Base-by-base conservation (phyloP, 75 land plant genomes). In the Pinus albicaulis region DNA sequence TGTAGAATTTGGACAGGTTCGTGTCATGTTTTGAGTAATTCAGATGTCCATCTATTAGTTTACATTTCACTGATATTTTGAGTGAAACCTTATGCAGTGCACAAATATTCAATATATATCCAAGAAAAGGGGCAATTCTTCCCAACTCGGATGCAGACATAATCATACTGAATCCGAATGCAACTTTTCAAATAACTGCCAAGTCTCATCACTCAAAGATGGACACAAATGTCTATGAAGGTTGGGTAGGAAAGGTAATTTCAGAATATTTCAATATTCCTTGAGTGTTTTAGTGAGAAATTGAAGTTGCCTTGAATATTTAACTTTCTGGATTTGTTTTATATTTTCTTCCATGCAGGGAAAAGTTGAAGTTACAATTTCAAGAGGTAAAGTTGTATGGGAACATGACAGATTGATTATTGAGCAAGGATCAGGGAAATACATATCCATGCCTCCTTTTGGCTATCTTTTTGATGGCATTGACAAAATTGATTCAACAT, bases 111-210 rank as follows among this genome's bases (percentile, higher is more conserved):
- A 96, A 96, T 72, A 89, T 96, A 71, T 96, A 96, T 77, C 99
- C 99, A 63, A 86, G 89, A 57, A 96, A 96, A 85, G 99, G 99
- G 71, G 98, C 99, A 68, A 87, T 96, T 73, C 79, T 96, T 24
- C 84, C 82, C 71, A 95, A 98, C 65, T 94, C 99, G 55, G 99
- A 96, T 86, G 99, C 99, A 15, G 98, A 96, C 66, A 87, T 96
- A 57, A 96, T 96, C 73, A 84, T 96, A 55, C 69, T 96, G 56
- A 90, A 96, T 73, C 99, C 99, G 56, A 92, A 96, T 70, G 71
- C 89, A 78, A 89, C 85, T 57, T 92, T 88, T 63, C 78, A 82
- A 66, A 92, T 96, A 71, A 76, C 79, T 78, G 85, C 98, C 58
- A 76, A 65, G 60, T 78, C 90, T 52, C 99, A 96, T 62, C 99